Evolutionary conservation across 139 green algal genomes (phyloP), one percentile per base, ranked within the genome.

Genomic region (Chlamydomonas asymmetrica): DNA sequence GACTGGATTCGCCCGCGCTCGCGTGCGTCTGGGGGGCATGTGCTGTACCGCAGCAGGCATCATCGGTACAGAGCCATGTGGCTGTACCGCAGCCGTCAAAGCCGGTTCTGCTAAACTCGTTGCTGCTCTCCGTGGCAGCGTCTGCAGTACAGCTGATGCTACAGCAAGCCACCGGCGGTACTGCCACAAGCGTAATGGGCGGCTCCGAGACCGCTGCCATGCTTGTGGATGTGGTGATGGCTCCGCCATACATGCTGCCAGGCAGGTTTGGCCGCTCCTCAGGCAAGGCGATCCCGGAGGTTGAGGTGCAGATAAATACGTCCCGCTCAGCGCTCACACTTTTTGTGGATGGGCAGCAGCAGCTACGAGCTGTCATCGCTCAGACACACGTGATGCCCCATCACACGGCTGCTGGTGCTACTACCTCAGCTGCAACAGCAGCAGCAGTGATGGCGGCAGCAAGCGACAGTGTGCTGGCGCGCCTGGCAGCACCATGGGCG

Each of bases 231-330:
- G 80, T 74, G 5, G 76, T 83, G 27, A 40, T 86, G 49, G 56
- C 72, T 2, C 73, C 80, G 4, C 81, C 85, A 1, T 61, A 68
- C 27, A 25, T 34, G 32, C 79, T 89, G 66, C 85, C 85, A 0
- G 25, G 22, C 0, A 73, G 83, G 6, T 34, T 69, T 23, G 79
- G 69, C 4, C 49, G 71, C n/a, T 70, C n/a, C n/a, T n/a, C 82
- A n/a, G 74, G 82, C 7, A 40, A 74, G 2, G 45, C 34, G 25
- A 27, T 56, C 4, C 82, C 77, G 0, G 6, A 48, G 63, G 74
- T 87, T 56, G n/a, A n/a, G n/a, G n/a, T n/a, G n/a, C n/a, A n/a
- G n/a, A n/a, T n/a, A n/a, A n/a, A n/a, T n/a, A n/a, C 9, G 16
- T 75, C 22, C 61, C 65, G 0, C 22, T 80, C 0, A 54, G 29